Conservation (phyloP, 164 flowering plant species). For the Pachysandra terminalis region DNA sequence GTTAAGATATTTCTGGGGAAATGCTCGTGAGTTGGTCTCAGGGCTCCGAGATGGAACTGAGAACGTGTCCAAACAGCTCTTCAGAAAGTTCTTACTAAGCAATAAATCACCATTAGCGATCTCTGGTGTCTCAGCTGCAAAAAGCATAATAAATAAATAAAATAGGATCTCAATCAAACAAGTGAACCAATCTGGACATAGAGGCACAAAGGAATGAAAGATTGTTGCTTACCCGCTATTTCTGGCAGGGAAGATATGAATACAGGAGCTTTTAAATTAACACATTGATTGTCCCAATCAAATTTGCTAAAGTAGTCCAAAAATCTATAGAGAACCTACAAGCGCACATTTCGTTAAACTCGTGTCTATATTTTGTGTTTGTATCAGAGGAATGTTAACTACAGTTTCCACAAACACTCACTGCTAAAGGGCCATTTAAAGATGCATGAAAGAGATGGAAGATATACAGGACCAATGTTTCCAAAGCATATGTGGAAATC, state of each 20-base stretch:
- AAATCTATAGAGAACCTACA: conserved; percentile 82
- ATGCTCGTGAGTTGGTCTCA: no score
- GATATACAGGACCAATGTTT: conserved; percentile 78
- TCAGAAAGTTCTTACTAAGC: conserved; percentile 63
- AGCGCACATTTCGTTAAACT: conserved; percentile 1
- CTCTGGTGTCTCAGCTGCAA: conserved; percentile 65
- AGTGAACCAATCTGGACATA: conserved; percentile 3
- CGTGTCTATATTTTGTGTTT: background rate
- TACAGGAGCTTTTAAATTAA: conserved; percentile 80
- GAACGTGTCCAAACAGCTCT: conserved; percentile 48
- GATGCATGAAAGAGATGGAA: conserved; percentile 70
- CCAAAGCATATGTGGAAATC: conserved; percentile 92
- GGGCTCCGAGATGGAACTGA: conserved; percentile 52
- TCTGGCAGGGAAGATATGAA: conserved; percentile 64
- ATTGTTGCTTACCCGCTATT: conserved; percentile 51
- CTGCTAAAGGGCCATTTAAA: conserved; percentile 73
- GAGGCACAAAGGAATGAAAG: conserved; percentile 1
- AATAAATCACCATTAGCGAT: conserved; percentile 48
- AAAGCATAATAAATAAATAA: conserved; percentile 20
- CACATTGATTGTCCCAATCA: conserved; percentile 83
- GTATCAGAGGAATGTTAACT: background rate
- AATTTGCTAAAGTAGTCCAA: conserved; percentile 91
- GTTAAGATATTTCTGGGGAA: no score
- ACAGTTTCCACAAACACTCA: conserved; percentile 36
- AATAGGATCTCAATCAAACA: background rate